phyloP scores from a whole-genome alignment of 2,329 filamentous ascomycete species.

The Aspergillus pseudoglaucus region DNA sequence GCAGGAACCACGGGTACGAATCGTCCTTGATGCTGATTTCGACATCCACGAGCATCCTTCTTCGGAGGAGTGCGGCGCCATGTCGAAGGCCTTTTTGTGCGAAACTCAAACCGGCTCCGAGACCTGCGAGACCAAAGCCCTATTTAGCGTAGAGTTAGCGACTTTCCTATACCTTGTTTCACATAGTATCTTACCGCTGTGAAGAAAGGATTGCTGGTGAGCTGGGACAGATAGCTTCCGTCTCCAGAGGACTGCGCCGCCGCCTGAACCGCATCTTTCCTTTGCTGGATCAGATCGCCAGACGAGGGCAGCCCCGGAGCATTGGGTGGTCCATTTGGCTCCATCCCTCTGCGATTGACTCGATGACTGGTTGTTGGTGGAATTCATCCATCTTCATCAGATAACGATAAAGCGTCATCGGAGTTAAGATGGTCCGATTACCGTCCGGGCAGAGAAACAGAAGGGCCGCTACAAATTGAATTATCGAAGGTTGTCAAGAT shows the following conservation, averaged over 20 bases:
- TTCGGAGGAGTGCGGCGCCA: conserved; percentile 67
- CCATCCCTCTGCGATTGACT: conserved; percentile 23
- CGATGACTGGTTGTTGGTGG: no score
- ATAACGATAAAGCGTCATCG: no score
- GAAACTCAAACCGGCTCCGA: conserved; percentile 75
- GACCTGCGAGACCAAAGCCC: conserved; percentile 83
- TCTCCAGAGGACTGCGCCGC: conserved; percentile 27
- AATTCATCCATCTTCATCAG: not conserved
- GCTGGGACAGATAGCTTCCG: conserved; percentile 38
- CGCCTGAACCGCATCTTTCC: conserved; percentile 23
- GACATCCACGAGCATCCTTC: conserved; percentile 85
- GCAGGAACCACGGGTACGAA: conserved; percentile 87
- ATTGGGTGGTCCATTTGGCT: conserved; percentile 27
- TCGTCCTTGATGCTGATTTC: conserved; percentile 93
- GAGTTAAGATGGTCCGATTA: no score
- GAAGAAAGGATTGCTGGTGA: conserved; percentile 45
- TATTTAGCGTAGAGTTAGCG: conserved; percentile 18
- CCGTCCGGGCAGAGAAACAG: no score
- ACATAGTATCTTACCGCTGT: conserved; percentile 36
- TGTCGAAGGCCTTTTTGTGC: conserved; percentile 70
- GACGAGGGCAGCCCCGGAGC: conserved; percentile 23
- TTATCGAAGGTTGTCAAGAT: no score
- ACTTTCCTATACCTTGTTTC: not conserved
- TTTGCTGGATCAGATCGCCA: conserved; percentile 31
- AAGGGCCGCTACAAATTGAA: no score